These are phyloP conservation scores for Rutstroemia sp. DNA, from an alignment of 2,329 filamentous ascomycete genomes.

Conservation along the genomic window DNA sequence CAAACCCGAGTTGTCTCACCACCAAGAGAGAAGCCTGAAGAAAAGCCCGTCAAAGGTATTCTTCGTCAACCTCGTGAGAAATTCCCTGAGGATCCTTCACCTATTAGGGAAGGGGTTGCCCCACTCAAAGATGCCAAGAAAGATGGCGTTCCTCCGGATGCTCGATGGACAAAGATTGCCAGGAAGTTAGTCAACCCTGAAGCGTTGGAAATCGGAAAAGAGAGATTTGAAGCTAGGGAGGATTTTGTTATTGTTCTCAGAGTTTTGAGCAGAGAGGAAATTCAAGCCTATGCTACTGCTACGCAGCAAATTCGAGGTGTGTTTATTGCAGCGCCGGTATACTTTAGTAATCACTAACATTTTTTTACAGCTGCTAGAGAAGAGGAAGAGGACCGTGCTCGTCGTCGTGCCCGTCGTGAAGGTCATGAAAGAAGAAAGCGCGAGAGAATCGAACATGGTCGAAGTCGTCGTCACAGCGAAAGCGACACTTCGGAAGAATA, in stretches of 20 bases:
- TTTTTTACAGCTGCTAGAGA: slow-evolving; percentile 23
- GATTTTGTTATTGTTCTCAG: slow-evolving; percentile 91
- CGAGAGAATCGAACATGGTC: slow-evolving; percentile 11
- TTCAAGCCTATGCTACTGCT: slow-evolving; percentile 75
- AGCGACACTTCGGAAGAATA: slow-evolving; percentile 15
- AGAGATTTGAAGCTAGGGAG: slow-evolving; percentile 84
- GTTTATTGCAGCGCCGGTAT: slow-evolving; percentile 23
- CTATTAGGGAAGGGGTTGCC: slow-evolving; percentile 81
- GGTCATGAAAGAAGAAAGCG: slow-evolving; percentile 28
- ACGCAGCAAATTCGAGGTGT: slow-evolving; percentile 76
- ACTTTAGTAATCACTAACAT: neutral
- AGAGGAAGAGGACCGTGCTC: slow-evolving; percentile 25
- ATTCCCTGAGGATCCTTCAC: slow-evolving; percentile 81
- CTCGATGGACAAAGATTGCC: slow-evolving; percentile 90
- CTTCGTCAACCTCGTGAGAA: slow-evolving; percentile 73
- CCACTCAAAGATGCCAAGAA: slow-evolving; percentile 84
- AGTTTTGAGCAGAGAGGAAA: slow-evolving; percentile 81
- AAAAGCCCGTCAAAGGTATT: slow-evolving; percentile 71
- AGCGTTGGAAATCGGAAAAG: slow-evolving; percentile 76
- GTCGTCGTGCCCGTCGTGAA: slow-evolving; percentile 25
- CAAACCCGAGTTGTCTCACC: slow-evolving; percentile 62
- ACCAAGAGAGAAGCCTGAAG: slow-evolving; percentile 53
- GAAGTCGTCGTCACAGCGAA: slow-evolving; percentile 15
- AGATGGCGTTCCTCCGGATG: slow-evolving; percentile 68
- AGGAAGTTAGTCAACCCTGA: slow-evolving; percentile 84